phyloP scores from a whole-genome alignment of 2,329 filamentous ascomycete genomes.

The Ascomycota sp. region DNA sequence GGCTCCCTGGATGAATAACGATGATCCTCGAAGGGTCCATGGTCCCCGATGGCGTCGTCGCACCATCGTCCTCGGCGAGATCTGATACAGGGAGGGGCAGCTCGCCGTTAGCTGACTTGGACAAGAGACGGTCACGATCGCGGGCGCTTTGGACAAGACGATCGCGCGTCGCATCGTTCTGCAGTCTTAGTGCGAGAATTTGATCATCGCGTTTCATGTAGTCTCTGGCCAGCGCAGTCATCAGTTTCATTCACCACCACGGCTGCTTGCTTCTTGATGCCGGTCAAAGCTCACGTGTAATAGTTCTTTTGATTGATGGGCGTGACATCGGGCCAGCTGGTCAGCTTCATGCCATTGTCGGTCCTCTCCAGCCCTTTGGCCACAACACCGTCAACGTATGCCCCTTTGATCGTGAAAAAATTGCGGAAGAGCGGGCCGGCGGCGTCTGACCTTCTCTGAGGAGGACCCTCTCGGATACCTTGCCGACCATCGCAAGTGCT shows the following conservation, averaged over 20 bases:
- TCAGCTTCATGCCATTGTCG: slow-evolving; percentile 94
- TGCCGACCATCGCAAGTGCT: slow-evolving; percentile 33
- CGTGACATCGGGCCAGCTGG: slow-evolving; percentile 76
- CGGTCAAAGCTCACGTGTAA: slow-evolving; percentile 50
- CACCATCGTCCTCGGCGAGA: slow-evolving; percentile 35
- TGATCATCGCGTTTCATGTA: slow-evolving; percentile 98
- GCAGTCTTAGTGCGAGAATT: slow-evolving; percentile 69
- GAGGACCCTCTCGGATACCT: slow-evolving; percentile 45
- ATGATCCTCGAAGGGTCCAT: slow-evolving; percentile 75
- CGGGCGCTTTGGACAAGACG: slow-evolving; percentile 70
- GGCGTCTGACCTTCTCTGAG: slow-evolving; percentile 30
- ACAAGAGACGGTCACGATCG: slow-evolving; percentile 69
- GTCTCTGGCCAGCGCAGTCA: slow-evolving; percentile 35
- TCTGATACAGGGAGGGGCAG: slow-evolving; percentile 38
- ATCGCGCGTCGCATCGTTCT: slow-evolving; percentile 71
- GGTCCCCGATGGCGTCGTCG: slow-evolving; percentile 34
- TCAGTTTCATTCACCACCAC: neutral
- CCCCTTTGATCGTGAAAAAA: too few relatives aligned
- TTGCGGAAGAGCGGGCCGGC: too few relatives aligned
- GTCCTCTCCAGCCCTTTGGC: slow-evolving; percentile 70
- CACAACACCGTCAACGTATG: too few relatives aligned
- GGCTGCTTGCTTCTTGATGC: neutral
- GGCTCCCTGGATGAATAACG: slow-evolving; percentile 85
- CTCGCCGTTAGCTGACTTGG: slow-evolving; percentile 51
- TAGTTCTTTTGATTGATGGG: slow-evolving; percentile 99